Base-by-base conservation (phyloP, 2,329 filamentous ascomycete genomes). In the Whalleya microplaca region DNA sequence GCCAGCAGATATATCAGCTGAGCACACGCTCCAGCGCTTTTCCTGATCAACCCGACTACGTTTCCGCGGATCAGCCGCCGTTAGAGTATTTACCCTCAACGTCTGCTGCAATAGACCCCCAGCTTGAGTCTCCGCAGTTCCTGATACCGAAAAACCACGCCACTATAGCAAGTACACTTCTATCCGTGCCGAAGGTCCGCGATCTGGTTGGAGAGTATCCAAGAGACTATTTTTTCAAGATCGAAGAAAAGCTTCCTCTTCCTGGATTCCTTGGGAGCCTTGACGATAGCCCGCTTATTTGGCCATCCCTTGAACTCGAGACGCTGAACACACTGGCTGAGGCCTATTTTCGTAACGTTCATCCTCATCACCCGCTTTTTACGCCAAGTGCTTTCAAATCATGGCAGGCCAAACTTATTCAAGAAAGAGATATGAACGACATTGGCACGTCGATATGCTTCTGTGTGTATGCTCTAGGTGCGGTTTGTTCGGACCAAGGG, bases 281-380 rank as follows among this genome's bases (percentile, higher is more conserved):
- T 7, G 64, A 65, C 32, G 63, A 63, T 18, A 52, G 51, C 18
- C 65, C 61, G 5, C 27, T 64, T 42, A 56, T 59, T 41, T 71
- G 66, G 67, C 71, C 72, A 5, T 53, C 59, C 3, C 66, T 73
- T 19, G 62, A 71, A 44, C 59, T 61, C 3, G 53, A 53, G 12
- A 62, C 56, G 19, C 59, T 73, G 41, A 66, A 70, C 45, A 45
- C 48, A 18, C 61, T 74, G 21, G 62, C 66, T 42, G 58, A 63
- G 7, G 69, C 58, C 43, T 76, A 76, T 57, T 76, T 76, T 44
- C 64, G 59, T 10, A 52, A 66, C 47, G 72, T 72, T 14, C 71
- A 75, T 53, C 71, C 73, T 18, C 67, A 72, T 43, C 70, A 73
- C 7, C 73, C 73, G 5, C 65, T 76, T 18, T 73, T 76, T 40